Evolutionary conservation across 768 basidiomycete genomes (phyloP).

Genomic region (Suillus brevipes): DNA sequence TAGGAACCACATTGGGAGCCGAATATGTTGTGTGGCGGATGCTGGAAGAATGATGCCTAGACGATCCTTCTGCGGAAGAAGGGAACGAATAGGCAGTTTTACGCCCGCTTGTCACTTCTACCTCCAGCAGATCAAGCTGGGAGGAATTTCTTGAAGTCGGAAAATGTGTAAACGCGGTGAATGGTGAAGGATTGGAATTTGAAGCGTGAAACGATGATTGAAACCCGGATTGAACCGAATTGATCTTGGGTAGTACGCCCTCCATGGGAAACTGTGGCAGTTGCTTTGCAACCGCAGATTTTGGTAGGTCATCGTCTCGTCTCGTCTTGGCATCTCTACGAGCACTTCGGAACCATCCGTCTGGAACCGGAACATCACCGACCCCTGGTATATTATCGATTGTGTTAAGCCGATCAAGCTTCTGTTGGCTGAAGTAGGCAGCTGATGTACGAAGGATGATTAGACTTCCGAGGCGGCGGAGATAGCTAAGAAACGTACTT

Average conservation of each 20-base stretch:
- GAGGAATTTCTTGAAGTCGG: slow-evolving; percentile 31
- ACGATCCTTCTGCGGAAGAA: slow-evolving; percentile 22
- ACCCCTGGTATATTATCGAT: slow-evolving; percentile 70
- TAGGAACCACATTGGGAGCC: slow-evolving; percentile 28
- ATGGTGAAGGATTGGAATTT: slow-evolving; percentile 17
- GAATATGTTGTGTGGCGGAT: slow-evolving; percentile 35
- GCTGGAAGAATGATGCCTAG: slow-evolving; percentile 16
- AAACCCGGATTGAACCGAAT: slow-evolving; percentile 13
- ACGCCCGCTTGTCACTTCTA: slow-evolving; percentile 22
- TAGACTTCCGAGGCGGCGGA: slow-evolving; percentile 21
- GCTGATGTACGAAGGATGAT: slow-evolving; percentile 43
- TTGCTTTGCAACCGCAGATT: slow-evolving; percentile 46
- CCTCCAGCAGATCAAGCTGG: slow-evolving; percentile 21
- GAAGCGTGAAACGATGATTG: slow-evolving; percentile 24
- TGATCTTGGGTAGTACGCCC: slow-evolving; percentile 22
- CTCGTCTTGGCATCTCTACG: slow-evolving; percentile 59
- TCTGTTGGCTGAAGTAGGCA: slow-evolving; percentile 82
- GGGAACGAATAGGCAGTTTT: slow-evolving; percentile 34
- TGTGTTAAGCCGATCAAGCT: slow-evolving; percentile 66
- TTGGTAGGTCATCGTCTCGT: slow-evolving; percentile 43
- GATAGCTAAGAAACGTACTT: slow-evolving; percentile 42
- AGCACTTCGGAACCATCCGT: slow-evolving; percentile 78
- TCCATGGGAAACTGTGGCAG: slow-evolving; percentile 35
- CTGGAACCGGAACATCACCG: slow-evolving; percentile 66
- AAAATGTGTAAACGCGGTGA: slow-evolving; percentile 32